These are phyloP conservation scores for Lagenidium giganteum DNA, from an alignment of 352 stramenopile species.

Conservation along the genomic window DNA sequence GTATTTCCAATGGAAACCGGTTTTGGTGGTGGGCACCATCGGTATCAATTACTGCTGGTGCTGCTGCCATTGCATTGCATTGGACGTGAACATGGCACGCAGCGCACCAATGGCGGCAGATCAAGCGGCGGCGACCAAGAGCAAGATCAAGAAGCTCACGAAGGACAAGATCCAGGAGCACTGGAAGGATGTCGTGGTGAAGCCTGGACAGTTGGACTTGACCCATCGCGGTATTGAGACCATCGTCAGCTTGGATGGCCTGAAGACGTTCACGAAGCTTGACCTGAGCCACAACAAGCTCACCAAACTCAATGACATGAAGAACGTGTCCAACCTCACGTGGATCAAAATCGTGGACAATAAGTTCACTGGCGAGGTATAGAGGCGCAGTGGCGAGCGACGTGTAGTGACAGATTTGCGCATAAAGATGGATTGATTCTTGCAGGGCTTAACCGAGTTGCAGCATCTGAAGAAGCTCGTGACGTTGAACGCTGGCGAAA, in stretches of 20 bases:
- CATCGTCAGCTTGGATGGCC: conserved; percentile 68
- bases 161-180: conserved; percentile 67
- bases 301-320: conserved; percentile 73
- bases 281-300: conserved; percentile 85
- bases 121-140: conserved; percentile 32
- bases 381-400: too few species aligned
- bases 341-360: conserved; percentile 82
- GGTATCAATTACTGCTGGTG: too few species aligned
- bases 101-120: too few species aligned
- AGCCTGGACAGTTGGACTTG: conserved; percentile 54
- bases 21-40: too few species aligned
- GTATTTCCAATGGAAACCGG: too few species aligned
- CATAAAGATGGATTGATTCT: background rate
- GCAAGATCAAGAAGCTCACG: conserved; percentile 87
- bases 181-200: conserved; percentile 35
- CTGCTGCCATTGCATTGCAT: too few species aligned
- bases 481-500: conserved; percentile 72
- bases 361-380: conserved; percentile 62
- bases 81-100: too few species aligned
- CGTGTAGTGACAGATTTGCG: too few species aligned
- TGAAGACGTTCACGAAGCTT: conserved; percentile 60
- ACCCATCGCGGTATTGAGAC: conserved; percentile 68
- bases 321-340: conserved; percentile 46
- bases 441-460: conserved; percentile 50
- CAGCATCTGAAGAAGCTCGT: conserved; percentile 77